Conservation (phyloP, 1,139 yeast species). For the Taphrina communis region DNA sequence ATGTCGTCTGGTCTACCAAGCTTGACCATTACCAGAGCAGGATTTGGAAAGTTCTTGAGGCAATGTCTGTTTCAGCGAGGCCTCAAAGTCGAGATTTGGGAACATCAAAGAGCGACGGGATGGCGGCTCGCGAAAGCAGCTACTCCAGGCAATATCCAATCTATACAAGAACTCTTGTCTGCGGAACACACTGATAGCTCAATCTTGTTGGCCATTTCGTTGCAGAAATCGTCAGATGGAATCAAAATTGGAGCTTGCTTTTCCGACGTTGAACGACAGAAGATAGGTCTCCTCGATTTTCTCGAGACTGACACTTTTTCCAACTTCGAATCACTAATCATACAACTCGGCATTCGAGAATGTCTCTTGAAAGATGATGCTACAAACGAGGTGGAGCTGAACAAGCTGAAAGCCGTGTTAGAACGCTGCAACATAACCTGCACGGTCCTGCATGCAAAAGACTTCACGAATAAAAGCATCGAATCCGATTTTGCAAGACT, state of each 20-base stretch:
- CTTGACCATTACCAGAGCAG: constrained; percentile 78
- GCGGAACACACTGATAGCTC: constrained; percentile 64
- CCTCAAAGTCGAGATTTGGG: constrained; percentile 78
- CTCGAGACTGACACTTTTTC: constrained; percentile 86
- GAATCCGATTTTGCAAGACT: constrained; percentile 76
- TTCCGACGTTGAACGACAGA: constrained; percentile 71
- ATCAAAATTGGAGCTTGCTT: constrained; percentile 77
- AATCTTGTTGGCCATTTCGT: constrained; percentile 74
- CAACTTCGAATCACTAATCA: constrained; percentile 79
- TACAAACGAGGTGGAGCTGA: constrained; percentile 54
- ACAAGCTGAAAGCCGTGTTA: constrained; percentile 58
- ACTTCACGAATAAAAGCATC: constrained; percentile 65
- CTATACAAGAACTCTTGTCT: constrained; percentile 73
- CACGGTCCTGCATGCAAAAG: constrained; percentile 63
- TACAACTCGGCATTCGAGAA: constrained; percentile 89
- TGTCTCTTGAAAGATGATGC: constrained; percentile 59
- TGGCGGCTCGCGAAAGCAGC: constrained; percentile 71
- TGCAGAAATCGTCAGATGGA: constrained; percentile 53
- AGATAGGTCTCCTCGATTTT: constrained; percentile 77
- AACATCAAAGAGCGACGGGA: constrained; percentile 52
- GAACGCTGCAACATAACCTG: constrained; percentile 78
- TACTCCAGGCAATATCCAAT: constrained; percentile 89
- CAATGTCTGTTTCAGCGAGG: constrained; percentile 72
- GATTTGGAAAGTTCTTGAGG: constrained; percentile 68
- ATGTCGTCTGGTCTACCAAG: constrained; percentile 61